Base-by-base conservation (phyloP, 192 early-diverging fungal genomes). In the Radiomyces spectabilis region DNA sequence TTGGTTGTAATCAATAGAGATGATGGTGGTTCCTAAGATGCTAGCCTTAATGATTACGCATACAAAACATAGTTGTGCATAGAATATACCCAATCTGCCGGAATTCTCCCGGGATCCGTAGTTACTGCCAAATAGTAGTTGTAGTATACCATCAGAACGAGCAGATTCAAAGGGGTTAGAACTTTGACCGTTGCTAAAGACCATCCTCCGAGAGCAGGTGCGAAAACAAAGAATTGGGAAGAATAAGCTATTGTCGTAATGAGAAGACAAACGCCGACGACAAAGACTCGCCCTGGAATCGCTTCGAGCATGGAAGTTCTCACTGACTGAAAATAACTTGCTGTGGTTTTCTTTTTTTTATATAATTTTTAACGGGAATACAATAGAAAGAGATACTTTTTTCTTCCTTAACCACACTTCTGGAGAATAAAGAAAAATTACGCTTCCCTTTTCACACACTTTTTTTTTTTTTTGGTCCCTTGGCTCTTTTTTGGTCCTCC, bases 41-140 rank as follows among this genome's bases (percentile, higher is more conserved):
- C n/a, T n/a, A n/a, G n/a, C n/a, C n/a, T n/a, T 18, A 24, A 22
- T 35, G 33, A 35, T 35, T 4, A 47, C 22, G 26, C 68, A 32
- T 15, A 69, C 68, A 42, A 42, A 42, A 29, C 6, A 47, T 21
- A 12, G 30, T 4, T n/a, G 34, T 51, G 49, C 25, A 12, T 21
- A 16, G 16, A 31, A 7, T 19, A 13, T 57, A 68, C 77, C 74
- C 75, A 82, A 10, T 69, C 47, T 0, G 59, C 38, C 22, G 93
- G 90, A 12, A 91, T 84, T 24, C 65, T 64, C 4, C 95, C 95
- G 0, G 95, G 92, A 50, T 87, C 73, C 13, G 86, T 88, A 0
- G 66, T 68, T 38, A 78, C 80, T 5, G 88, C 87, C n/a, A 91
- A 68, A 49, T 83, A 89, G 69, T 96, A 98, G 73, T 96, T 94